Conservation (phyloP, 1,139 yeast genomes). For the Yamadazyma membranifaciens region DNA sequence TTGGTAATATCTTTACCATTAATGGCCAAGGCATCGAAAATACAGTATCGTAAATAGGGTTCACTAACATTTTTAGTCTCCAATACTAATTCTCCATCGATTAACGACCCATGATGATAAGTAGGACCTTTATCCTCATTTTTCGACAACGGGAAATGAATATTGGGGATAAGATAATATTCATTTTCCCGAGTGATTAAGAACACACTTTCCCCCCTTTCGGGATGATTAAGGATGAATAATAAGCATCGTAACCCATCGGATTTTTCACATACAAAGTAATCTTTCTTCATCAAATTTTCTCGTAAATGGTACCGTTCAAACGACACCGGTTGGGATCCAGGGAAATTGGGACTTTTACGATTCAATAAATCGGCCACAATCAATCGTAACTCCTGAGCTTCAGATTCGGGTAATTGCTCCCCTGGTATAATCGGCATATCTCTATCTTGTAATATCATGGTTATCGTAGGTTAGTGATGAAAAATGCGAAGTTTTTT, state of each 20-base stretch:
- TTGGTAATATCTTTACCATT: constrained; percentile 71
- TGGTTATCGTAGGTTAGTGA: neutral
- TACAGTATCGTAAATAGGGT: constrained; percentile 64
- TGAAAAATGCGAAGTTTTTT: neutral
- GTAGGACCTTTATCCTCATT: constrained; percentile 50
- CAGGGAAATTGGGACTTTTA: constrained; percentile 61
- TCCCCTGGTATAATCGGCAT: constrained; percentile 87
- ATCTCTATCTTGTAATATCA: constrained; percentile 44
- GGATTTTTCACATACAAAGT: constrained; percentile 92
- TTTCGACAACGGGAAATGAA: constrained; percentile 70
- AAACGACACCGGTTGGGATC: constrained; percentile 95
- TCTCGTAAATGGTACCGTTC: constrained; percentile 68
- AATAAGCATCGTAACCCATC: constrained; percentile 87
- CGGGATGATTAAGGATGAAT: constrained; percentile 66
- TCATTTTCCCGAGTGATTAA: constrained; percentile 84
- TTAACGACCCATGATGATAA: constrained; percentile 80
- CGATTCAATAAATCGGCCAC: constrained; percentile 67
- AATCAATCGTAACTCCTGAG: constrained; percentile 64
- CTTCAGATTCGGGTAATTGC: constrained; percentile 67
- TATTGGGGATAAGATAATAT: constrained; percentile 73
- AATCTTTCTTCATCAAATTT: constrained; percentile 56
- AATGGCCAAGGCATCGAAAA: constrained; percentile 87
- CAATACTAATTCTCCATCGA: constrained; percentile 85
- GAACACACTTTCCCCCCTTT: constrained; percentile 72
- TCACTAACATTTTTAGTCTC: constrained; percentile 53